A percentile compares a stretch with the other conserved stretches of the same genome.
Conservation (phyloP, 2,329 filamentous ascomycete species). For the Ascochyta clinopodiicola region DNA sequence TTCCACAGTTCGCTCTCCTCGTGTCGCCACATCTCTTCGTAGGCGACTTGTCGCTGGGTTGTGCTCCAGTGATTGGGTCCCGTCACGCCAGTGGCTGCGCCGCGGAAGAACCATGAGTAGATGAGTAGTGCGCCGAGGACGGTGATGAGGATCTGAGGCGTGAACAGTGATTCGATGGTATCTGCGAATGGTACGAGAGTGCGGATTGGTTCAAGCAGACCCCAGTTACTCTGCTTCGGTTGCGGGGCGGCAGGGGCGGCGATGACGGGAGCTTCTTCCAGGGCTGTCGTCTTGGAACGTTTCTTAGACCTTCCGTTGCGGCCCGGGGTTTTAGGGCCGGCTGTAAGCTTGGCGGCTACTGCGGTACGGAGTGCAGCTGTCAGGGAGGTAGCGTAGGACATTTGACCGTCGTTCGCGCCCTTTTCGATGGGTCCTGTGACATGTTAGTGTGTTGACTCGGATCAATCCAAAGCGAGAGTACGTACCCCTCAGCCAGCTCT, state of each 20-base stretch:
- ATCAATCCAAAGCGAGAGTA: not conserved
- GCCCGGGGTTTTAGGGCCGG: slow-evolving; percentile 53
- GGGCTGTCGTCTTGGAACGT: slow-evolving; percentile 61
- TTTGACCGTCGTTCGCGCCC: slow-evolving; percentile 89
- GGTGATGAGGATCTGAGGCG: slow-evolving; percentile 77
- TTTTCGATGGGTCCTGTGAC: slow-evolving; percentile 88
- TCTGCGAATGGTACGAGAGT: slow-evolving; percentile 73
- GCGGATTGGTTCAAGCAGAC: slow-evolving; percentile 79
- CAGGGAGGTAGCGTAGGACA: slow-evolving; percentile 80
- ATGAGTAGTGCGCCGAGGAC: slow-evolving; percentile 67
- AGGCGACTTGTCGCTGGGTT: slow-evolving; percentile 77
- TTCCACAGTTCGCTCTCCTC: slow-evolving; percentile 92
- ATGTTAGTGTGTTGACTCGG: slow-evolving; percentile 16
- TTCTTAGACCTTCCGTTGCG: slow-evolving; percentile 62
- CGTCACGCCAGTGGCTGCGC: slow-evolving; percentile 33
- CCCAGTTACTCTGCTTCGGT: slow-evolving; percentile 64
- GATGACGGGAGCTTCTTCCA: slow-evolving; percentile 52
- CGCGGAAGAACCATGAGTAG: slow-evolving; percentile 45
- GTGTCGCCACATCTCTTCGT: slow-evolving; percentile 89
- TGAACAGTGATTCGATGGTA: slow-evolving; percentile 73
- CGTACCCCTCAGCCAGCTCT: slow-evolving; percentile 96
- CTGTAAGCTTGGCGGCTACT: slow-evolving; percentile 66
- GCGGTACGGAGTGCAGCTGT: slow-evolving; percentile 75
- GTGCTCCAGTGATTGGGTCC: slow-evolving; percentile 46
- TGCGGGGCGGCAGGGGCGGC: slow-evolving; percentile 41